These are phyloP conservation scores for Colletotrichum sp. DNA, from an alignment of 2,329 filamentous ascomycete genomes.

Conservation along the genomic window DNA sequence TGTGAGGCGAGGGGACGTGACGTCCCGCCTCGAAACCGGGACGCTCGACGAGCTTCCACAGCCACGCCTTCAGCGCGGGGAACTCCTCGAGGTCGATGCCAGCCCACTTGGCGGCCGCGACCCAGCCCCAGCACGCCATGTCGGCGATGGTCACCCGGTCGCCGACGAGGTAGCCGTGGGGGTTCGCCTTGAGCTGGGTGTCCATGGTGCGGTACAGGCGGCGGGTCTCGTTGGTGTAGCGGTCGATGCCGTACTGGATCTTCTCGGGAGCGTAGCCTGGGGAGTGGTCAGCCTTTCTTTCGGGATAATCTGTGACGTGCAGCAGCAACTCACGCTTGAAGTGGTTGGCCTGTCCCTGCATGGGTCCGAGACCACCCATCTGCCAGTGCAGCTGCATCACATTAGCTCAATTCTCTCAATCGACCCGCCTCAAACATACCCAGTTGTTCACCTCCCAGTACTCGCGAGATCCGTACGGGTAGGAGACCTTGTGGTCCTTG, in stretches of 20 bases:
- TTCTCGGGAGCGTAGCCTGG: constrained; percentile 76
- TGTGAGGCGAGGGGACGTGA: constrained; percentile 72
- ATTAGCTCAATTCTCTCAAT: neutral
- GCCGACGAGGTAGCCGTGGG: constrained; percentile 66
- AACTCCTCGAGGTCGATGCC: constrained; percentile 72
- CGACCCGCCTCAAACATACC: constrained; percentile 43
- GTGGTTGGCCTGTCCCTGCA: constrained; percentile 86
- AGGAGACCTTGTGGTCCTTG: constrained; percentile 81
- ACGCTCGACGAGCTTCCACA: constrained; percentile 71
- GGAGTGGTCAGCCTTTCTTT: neutral
- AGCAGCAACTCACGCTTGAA: constrained; percentile 62
- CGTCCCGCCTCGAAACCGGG: constrained; percentile 77
- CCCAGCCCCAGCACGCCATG: constrained; percentile 82
- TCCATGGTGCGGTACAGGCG: constrained; percentile 82
- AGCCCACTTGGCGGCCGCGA: constrained; percentile 53
- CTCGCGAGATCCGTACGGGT: constrained; percentile 73
- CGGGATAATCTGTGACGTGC: neutral
- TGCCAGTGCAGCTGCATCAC: constrained; percentile 67
- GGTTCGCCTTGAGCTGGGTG: constrained; percentile 65
- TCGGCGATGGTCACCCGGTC: constrained; percentile 78
- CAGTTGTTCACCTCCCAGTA: constrained; percentile 83
- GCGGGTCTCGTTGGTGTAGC: constrained; percentile 84
- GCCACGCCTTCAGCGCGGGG: constrained; percentile 78
- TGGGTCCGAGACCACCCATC: constrained; percentile 81
- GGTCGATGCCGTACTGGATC: constrained; percentile 81